Base-by-base conservation (phyloP, 139 green algal species). In the Auxenochlorella pyrenoidosa region DNA sequence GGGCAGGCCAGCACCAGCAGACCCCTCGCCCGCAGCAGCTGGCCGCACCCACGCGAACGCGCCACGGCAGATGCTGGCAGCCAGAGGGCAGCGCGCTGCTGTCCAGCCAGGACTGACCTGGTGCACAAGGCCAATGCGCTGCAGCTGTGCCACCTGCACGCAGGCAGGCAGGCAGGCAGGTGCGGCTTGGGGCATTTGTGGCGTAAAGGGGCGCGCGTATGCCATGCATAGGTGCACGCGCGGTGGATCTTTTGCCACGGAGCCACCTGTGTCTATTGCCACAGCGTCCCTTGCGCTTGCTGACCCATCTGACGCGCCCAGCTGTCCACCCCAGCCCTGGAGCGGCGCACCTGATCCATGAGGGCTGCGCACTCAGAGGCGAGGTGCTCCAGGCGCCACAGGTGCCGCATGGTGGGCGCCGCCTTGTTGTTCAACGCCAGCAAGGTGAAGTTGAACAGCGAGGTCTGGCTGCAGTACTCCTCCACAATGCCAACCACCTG, bases 401-500 rank as follows among this genome's bases (percentile, higher is more conserved):
- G 47, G 47, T 58, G 47, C 47, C 47, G 47, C 47, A 30, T 70
- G 51, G 6, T n/a, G 38, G 43, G 51, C n/a, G 34, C 43, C 8
- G 51, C n/a, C 77, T 54, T 22, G 19, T 19, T 51, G 34, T 15
- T 18, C 68, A 76, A 21, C 16, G 47, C 47, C 47, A 58, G 72
- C 72, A 36, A 79, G 38, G 21, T 32, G 72, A 79, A 51, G 38
- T 79, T 36, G 72, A n/a, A 30, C 72, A 79, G 72, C 19, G 21
- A 36, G 72, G 36, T 26, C 41, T 40, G 41, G 41, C 34, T 58
- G 60, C 60, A 76, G 2, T 40, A 30, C 60, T 85, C 80, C 80
- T 85, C 60, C 40, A 85, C 80, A 16, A 85, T 30, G n/a, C 80
- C 80, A 24, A 76, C 15, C 38, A 85, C 80, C 80, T 85, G 60